A percentile compares a stretch with the other conserved stretches of the same genome.
These are phyloP conservation scores for Nannochloropsis salina DNA, from an alignment of 108 stramenopile genomes.

Conservation along the genomic window DNA sequence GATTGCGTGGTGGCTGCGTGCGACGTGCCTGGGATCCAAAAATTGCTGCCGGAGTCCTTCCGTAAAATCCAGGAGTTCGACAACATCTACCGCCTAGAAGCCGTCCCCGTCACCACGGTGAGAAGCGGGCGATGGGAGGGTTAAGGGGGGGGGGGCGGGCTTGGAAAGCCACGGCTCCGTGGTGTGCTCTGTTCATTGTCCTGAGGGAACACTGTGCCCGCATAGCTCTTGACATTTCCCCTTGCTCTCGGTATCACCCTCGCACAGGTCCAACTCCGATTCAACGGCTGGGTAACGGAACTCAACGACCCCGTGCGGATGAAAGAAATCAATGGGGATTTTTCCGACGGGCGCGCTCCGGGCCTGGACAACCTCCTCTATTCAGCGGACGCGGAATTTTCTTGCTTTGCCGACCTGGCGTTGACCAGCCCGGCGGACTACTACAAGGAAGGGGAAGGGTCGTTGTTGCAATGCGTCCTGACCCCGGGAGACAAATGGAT, in stretches of 20 bases:
- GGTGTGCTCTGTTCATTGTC: too few species aligned
- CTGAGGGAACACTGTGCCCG: too few species aligned
- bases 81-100: constrained; percentile 89
- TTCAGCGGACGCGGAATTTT: constrained; percentile 90
- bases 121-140: neutral
- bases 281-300: constrained; percentile 95
- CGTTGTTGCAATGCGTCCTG: constrained; percentile 54
- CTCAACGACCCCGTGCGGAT: constrained; percentile 73
- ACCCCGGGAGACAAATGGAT: constrained; percentile 55
- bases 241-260: neutral
- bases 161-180: too few species aligned
- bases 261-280: constrained; percentile 69
- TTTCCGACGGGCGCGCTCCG: constrained; percentile 70
- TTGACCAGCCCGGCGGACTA: constrained; percentile 79
- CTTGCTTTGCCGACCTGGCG: constrained; percentile 91
- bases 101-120: constrained; percentile 90
- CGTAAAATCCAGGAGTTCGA: constrained; percentile 72
- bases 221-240: neutral
- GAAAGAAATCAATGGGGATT: constrained; percentile 78
- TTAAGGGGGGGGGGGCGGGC: too few species aligned
- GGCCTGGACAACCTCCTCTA: constrained; percentile 92
- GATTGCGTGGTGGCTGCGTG: constrained; percentile 78
- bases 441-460: constrained; percentile 81
- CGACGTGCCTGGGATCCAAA: constrained; percentile 91
- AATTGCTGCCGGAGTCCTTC: constrained; percentile 80